A percentile compares a stretch with the other conserved stretches of the same genome.
Evolutionary conservation across 257 asterid species (phyloP).

Genomic region (Plectranthus barbatus): DNA sequence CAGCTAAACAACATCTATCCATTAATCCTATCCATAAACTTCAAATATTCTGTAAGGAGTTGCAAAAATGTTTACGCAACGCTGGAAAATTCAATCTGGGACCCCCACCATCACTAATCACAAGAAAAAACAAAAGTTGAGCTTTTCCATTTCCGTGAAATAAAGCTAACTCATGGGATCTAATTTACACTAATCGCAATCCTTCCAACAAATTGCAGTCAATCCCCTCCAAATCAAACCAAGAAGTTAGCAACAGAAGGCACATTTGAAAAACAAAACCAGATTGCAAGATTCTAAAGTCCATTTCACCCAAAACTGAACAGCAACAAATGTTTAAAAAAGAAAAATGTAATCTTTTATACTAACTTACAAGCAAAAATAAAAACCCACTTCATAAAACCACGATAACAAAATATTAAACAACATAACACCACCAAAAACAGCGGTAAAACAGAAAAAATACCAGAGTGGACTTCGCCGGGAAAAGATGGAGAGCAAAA

Average conservation of each 20-base stretch:
- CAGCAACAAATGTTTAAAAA: background rate
- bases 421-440: conserved; percentile 2
- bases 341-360: background rate
- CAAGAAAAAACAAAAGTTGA: background rate
- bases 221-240: conserved; percentile 9
- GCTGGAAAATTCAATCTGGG: conserved; percentile 16
- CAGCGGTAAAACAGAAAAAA: conserved; percentile 11
- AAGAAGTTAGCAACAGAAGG: background rate
- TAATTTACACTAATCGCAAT: background rate
- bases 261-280: background rate
- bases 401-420: background rate
- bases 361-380: background rate
- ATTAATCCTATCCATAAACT: background rate
- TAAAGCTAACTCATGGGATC: background rate
- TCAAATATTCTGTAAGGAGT: background rate
- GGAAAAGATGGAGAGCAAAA: background rate
- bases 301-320: background rate
- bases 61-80: conserved; percentile 22
- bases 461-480: conserved; percentile 7
- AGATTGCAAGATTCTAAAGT: background rate
- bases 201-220: conserved; percentile 7
- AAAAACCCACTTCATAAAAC: conserved; percentile 5
- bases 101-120: conserved; percentile 17
- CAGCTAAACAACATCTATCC: conserved; percentile 15
- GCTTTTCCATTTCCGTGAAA: background rate